Evolutionary conservation across 2,329 filamentous ascomycete genomes (phyloP), one percentile per base, ranked within the genome.

Genomic region (Colletotrichum tamarilloi): DNA sequence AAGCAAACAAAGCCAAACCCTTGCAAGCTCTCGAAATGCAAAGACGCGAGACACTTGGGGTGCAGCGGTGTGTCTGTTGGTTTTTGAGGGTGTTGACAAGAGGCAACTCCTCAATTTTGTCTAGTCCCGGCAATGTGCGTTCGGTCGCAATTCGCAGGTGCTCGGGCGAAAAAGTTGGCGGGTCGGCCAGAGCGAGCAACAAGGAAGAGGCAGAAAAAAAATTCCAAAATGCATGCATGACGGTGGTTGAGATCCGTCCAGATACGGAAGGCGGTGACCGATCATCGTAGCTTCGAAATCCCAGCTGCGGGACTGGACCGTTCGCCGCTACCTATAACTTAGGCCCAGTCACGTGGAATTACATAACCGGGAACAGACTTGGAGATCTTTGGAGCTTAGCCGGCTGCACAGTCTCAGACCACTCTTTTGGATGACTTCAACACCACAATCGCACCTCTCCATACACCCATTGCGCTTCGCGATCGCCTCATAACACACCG

Each of bases 391-490:
- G 49, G 68, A 74, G 72, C 68, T 72, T 58, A 32, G 71, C 56
- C 57, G 57, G 68, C 58, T 59, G 38, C 63, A 67, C 62, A 58
- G 46, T 66, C 69, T 75, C 74, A 75, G 74, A 75, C 68, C 72
- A 75, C 72, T 56, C 62, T 62, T 64, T 46, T 59, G 58, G 52
- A 62, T 67, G 73, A 73, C 72, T 65, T 68, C 73, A 75, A 72
- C 68, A 67, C 69, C 65, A 65, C 58, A 74, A 75, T 58, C 28
- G 22, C 28, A 66, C 26, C 49, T 60, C 62, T 60, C 62, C 26
- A 24, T 59, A 28, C 24, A 67, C 42, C 65, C 42, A 75, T 73
- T 75, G 72, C 60, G 68, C 66, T 49, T 56, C 64, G 49, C 62
- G 65, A 66, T 63, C 68, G 63, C 68, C 56, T 69, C 62, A 59